Conservation (phyloP, 2,329 filamentous ascomycete genomes). For the Trematosphaeria pertusa region DNA sequence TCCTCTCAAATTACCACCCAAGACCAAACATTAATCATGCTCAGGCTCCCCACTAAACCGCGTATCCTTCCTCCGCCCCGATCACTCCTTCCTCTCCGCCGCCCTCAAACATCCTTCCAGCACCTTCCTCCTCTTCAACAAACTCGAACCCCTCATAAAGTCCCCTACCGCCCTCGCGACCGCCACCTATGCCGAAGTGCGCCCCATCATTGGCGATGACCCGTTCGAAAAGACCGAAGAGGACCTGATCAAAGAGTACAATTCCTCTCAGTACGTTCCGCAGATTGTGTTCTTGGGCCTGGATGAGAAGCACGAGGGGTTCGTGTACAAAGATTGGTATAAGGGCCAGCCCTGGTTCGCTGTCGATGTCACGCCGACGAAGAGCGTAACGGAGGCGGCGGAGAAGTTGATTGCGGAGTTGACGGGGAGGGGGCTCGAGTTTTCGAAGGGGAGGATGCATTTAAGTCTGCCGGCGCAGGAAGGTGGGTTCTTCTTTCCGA, state of each 20-base stretch:
- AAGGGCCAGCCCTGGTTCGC: slow-evolving; percentile 86
- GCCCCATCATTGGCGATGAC: slow-evolving; percentile 72
- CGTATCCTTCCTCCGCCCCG: slow-evolving; percentile 76
- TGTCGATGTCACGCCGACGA: slow-evolving; percentile 81
- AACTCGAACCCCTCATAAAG: slow-evolving; percentile 75
- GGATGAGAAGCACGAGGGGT: slow-evolving; percentile 68
- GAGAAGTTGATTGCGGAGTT: slow-evolving; percentile 65
- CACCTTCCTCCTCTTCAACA: slow-evolving; percentile 78
- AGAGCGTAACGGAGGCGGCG: slow-evolving; percentile 66
- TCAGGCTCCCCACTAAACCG: slow-evolving; percentile 76
- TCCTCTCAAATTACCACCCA: background rate
- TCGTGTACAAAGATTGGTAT: slow-evolving; percentile 72
- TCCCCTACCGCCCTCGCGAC: slow-evolving; percentile 70
- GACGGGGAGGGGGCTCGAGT: slow-evolving; percentile 67
- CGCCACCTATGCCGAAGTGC: slow-evolving; percentile 72
- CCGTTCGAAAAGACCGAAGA: slow-evolving; percentile 76
- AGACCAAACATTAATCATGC: background rate
- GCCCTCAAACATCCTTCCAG: slow-evolving; percentile 72
- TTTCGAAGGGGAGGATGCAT: slow-evolving; percentile 71
- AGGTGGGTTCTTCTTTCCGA: slow-evolving; percentile 54
- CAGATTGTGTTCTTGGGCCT: slow-evolving; percentile 86
- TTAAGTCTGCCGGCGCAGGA: slow-evolving; percentile 67
- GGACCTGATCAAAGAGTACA: slow-evolving; percentile 73
- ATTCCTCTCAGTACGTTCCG: slow-evolving; percentile 72
- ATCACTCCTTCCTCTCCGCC: slow-evolving; percentile 71